Base-by-base conservation (phyloP, 495 filamentous ascomycete genomes). In the Patellaria atrata region DNA sequence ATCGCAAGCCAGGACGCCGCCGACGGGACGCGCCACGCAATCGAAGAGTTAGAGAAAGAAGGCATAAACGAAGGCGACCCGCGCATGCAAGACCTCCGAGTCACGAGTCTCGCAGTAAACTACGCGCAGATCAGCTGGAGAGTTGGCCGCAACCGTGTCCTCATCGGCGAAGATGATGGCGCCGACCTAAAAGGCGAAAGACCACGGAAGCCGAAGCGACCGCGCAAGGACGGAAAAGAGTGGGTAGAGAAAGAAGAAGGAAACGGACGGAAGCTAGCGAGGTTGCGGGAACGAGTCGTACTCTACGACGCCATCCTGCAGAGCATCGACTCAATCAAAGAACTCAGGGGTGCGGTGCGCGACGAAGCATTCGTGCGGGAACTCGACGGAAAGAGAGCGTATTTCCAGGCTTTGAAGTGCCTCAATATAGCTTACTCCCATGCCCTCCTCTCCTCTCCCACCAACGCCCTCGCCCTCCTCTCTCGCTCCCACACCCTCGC, bases 91-190 rank as follows among this genome's bases (percentile, higher is more conserved):
- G 76, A 82, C 38, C 63, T 99, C 26, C 85, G 93, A 33, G 79
- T 96, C 39, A 93, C 85, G 4, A 75, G 79, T 14, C 92, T 91
- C 0, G 82, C 85, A 1, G 82, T 94, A 18, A 91, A 91, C 54
- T 96, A 87, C 52, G 77, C 76, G 43, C 68, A 94, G 54, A 75
- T 99, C 29, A 82, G 81, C 50, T 96, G 87, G 91, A 70, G 89
- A 48, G 77, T 94, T 40, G 91, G 85, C 22, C 75, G 91, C 26
- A 96, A 99, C 52, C 68, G 89, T 32, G 77, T 91, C 0, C 62
- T 99, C 21, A 79, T 82, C 37, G 85, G 85, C 22, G 63, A 71
- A 23, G 64, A 77, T 36, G 82, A 94, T 44, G 85, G 83, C 4
- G 65, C 79, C 7, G 50, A 63, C 2, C 61, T 81, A 25, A 65